Evolutionary conservation across 176 grass and related monocot species (phyloP).

Genomic region (Chloris gayana): DNA sequence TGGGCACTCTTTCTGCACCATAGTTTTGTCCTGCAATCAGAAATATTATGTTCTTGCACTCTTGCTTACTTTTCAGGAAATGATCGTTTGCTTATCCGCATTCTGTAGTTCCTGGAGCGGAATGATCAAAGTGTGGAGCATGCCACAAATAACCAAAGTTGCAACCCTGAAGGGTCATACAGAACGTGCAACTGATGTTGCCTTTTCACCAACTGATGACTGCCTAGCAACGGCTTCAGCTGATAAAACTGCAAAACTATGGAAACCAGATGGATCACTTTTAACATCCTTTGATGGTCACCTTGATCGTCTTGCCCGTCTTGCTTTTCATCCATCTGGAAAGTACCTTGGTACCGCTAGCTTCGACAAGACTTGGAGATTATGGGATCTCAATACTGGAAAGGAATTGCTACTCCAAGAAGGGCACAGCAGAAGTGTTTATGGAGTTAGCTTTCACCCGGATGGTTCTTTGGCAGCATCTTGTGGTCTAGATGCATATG

Average conservation of each 20-base stretch:
- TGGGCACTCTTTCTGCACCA: slow-evolving; percentile 23
- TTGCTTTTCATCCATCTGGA: slow-evolving; percentile 97
- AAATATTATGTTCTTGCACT: slow-evolving; percentile 40
- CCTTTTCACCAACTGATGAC: slow-evolving; percentile 74
- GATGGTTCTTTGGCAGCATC: slow-evolving; percentile 94
- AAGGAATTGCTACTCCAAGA: slow-evolving; percentile 93
- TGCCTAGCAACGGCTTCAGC: slow-evolving; percentile 84
- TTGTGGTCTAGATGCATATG: slow-evolving; percentile 84
- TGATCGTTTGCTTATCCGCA: slow-evolving; percentile 38
- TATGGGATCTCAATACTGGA: slow-evolving; percentile 85
- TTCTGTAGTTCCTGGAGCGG: slow-evolving; percentile 83
- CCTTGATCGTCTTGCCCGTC: slow-evolving; percentile 83
- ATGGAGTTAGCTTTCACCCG: slow-evolving; percentile 86
- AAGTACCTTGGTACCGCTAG: slow-evolving; percentile 94
- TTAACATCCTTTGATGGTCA: slow-evolving; percentile 87
- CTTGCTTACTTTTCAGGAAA: slow-evolving; percentile 44
- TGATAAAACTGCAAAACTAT: slow-evolving; percentile 89
- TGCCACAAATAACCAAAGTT: slow-evolving; percentile 85
- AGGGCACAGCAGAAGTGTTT: slow-evolving; percentile 91
- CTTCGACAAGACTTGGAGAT: slow-evolving; percentile 97
- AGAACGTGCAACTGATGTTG: slow-evolving; percentile 96
- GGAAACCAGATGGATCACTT: slow-evolving; percentile 75
- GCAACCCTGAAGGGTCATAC: slow-evolving; percentile 79
- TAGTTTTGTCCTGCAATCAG: slow-evolving; percentile 9
- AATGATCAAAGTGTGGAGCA: slow-evolving; percentile 87